A percentile compares a stretch with the other conserved stretches of the same genome.
Conservation (phyloP, 23 red algal genomes). For the Gracilaria domingensis region DNA sequence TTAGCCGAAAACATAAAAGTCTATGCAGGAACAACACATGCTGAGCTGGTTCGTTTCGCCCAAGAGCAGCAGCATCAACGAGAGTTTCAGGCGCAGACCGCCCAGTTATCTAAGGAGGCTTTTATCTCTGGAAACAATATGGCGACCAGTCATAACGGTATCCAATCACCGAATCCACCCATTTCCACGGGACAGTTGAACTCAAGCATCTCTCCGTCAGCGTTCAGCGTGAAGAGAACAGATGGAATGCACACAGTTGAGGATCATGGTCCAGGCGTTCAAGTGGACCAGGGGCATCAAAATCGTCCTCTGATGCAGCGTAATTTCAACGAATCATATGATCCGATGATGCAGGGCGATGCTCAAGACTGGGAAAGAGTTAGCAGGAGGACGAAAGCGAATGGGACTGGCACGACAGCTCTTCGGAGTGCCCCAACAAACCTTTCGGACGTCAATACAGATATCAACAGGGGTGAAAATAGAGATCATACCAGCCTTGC, state of each 20-base stretch:
- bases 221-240: constrained; percentile 8
- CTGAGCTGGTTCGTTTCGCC: constrained; percentile 21
- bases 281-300: constrained; percentile 5
- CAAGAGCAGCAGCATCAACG: constrained; percentile 51
- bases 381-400: constrained; percentile 15
- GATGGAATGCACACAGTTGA: neutral
- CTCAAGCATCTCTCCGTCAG: neutral
- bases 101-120: neutral
- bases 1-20: constrained; percentile 34
- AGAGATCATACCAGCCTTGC: neutral
- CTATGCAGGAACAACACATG: constrained; percentile 10
- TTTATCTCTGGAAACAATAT: neutral
- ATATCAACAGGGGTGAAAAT: neutral
- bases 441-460: neutral
- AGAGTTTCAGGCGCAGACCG: constrained; percentile 2
- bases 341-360: constrained; percentile 12
- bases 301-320: constrained; percentile 5
- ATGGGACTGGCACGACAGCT: neutral
- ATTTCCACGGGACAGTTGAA: neutral
- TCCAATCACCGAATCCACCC: constrained; percentile 14
- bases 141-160: neutral
- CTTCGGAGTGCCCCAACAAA: neutral
- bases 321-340: constrained; percentile 28
- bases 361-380: constrained; percentile 47
- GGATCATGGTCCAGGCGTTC: neutral